Percentiles rank a stretch among this genome's conserved stretches.
These are phyloP conservation scores for Auriscalpium microsporum DNA, from an alignment of 768 basidiomycete genomes.

Conservation along the genomic window DNA sequence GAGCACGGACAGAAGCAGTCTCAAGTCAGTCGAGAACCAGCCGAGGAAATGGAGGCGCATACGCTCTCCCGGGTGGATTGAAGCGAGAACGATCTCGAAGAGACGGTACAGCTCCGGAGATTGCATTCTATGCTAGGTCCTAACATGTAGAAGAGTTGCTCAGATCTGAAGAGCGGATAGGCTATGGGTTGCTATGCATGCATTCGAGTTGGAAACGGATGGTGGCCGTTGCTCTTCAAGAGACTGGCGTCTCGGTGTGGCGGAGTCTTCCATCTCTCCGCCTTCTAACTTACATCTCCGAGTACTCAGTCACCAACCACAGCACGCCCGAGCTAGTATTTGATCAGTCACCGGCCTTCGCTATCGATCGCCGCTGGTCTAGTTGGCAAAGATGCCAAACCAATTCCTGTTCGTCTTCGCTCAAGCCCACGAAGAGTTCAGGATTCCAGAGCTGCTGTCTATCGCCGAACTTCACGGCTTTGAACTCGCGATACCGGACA, in stretches of 20 bases:
- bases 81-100: slow-evolving; percentile 17
- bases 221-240: too few species aligned
- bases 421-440: slow-evolving; percentile 72
- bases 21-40: neutral
- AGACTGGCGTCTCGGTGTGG: too few species aligned
- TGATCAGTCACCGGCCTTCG: too few species aligned
- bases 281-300: too few species aligned
- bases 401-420: slow-evolving; percentile 69
- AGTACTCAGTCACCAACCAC: too few species aligned
- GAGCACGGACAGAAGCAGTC: slow-evolving; percentile 18
- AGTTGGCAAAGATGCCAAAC: slow-evolving; percentile 1
- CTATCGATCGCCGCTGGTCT: neutral
- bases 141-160: too few species aligned
- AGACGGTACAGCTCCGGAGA: slow-evolving; percentile 1
- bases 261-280: too few species aligned
- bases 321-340: too few species aligned
- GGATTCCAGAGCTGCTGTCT: slow-evolving; percentile 76
- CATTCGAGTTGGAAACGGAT: too few species aligned
- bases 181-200: too few species aligned
- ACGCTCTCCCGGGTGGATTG: slow-evolving; percentile 26
- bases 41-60: neutral
- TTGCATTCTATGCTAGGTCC: neutral
- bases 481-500: slow-evolving; percentile 34
- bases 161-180: too few species aligned
- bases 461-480: slow-evolving; percentile 70